Percentiles rank a stretch among this genome's conserved stretches.
These are phyloP conservation scores for Monotropa hypopitys DNA, from an alignment of 179 eudicot species.

Conservation along the genomic window DNA sequence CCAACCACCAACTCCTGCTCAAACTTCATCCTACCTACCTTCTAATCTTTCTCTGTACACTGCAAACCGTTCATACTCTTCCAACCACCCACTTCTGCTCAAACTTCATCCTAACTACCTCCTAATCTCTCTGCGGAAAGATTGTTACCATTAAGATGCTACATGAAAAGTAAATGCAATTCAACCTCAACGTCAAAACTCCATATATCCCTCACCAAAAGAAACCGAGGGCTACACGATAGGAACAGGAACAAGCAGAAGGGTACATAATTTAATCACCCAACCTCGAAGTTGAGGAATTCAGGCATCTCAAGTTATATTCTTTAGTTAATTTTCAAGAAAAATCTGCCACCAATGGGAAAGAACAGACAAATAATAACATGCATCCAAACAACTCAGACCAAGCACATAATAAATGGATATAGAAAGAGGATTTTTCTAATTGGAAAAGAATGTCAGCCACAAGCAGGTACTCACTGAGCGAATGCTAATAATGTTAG, in stretches of 20 bases:
- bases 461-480: slow-evolving; percentile 35
- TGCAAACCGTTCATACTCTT: neutral
- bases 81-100: neutral
- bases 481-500: slow-evolving; percentile 57
- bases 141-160: neutral
- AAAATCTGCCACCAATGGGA: neutral
- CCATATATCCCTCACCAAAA: neutral
- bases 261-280: neutral
- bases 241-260: neutral
- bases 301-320: neutral
- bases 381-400: neutral
- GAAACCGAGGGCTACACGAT: neutral
- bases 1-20: neutral
- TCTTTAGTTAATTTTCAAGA: neutral
- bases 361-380: neutral
- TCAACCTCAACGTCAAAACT: neutral
- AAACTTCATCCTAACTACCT: neutral
- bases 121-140: neutral
- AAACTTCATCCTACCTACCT: neutral
- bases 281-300: neutral
- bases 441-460: neutral
- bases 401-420: neutral
- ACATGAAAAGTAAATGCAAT: neutral
- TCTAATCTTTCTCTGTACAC: neutral
- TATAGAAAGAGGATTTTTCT: neutral